A percentile compares a stretch with the other conserved stretches of the same genome.
phyloP scores from a whole-genome alignment of 2,329 filamentous ascomycete genomes.

The Aureobasidium pullulans region DNA sequence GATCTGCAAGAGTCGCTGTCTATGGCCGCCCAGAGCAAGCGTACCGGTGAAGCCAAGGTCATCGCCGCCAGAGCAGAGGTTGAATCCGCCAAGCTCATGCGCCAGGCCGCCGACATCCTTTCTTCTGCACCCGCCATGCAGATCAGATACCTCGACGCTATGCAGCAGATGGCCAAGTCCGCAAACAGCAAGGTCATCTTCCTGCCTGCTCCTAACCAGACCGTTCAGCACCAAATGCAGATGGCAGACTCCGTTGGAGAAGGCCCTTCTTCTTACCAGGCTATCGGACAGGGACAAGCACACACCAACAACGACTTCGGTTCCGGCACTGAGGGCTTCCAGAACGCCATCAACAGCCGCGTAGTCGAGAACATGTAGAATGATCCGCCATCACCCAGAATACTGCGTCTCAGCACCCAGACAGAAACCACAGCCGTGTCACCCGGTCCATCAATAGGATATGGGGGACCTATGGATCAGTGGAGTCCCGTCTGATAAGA shows the following conservation, averaged over 20 bases:
- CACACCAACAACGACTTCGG: constrained; percentile 30
- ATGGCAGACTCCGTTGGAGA: constrained; percentile 47
- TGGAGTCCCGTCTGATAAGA: neutral
- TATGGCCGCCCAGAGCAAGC: constrained; percentile 98
- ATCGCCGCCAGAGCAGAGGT: constrained; percentile 96
- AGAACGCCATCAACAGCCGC: constrained; percentile 72
- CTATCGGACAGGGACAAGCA: neutral
- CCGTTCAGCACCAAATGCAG: constrained; percentile 47
- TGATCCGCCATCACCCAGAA: neutral
- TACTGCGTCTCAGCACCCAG: too few species aligned
- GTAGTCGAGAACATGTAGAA: constrained; percentile 77
- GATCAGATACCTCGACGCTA: constrained; percentile 94
- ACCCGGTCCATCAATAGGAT: too few species aligned
- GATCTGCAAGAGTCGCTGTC: constrained; percentile 93
- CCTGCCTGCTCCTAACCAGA: constrained; percentile 56
- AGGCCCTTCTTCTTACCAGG: constrained; percentile 44
- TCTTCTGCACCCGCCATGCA: constrained; percentile 93
- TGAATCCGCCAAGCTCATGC: constrained; percentile 89
- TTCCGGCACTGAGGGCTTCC: constrained; percentile 51
- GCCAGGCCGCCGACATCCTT: constrained; percentile 84
- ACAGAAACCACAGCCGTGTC: too few species aligned
- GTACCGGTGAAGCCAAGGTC: constrained; percentile 96
- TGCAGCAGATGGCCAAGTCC: constrained; percentile 96
- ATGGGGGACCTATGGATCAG: neutral
- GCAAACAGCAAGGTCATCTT: constrained; percentile 86